A percentile compares a stretch with the other conserved stretches of the same genome.
phyloP scores from a whole-genome alignment of 768 basidiomycete species.

The Chalciporus sphaerocephalus region DNA sequence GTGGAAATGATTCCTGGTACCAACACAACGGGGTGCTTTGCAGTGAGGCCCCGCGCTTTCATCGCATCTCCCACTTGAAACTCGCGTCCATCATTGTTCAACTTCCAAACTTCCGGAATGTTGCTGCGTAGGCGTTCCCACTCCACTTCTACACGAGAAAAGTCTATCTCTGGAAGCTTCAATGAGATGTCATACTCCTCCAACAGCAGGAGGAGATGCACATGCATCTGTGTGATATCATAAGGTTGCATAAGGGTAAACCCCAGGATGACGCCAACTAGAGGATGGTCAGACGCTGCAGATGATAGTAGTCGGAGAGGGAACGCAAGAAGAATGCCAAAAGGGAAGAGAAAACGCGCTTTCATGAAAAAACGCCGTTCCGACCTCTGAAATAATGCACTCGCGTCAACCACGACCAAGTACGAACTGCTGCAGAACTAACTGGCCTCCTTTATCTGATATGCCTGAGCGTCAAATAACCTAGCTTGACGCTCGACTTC shows the following conservation, averaged over 20 bases:
- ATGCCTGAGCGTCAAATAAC: constrained; percentile 22
- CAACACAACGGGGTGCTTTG: constrained; percentile 77
- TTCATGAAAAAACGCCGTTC: constrained; percentile 22
- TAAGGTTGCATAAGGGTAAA: constrained; percentile 62
- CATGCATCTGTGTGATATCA: constrained; percentile 65
- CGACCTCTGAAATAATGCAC: constrained; percentile 9
- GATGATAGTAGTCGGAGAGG: neutral
- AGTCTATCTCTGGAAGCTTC: constrained; percentile 58
- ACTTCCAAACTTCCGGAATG: constrained; percentile 80
- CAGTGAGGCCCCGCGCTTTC: constrained; percentile 58
- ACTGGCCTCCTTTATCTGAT: constrained; percentile 23
- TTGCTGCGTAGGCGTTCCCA: constrained; percentile 63
- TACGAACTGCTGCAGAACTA: neutral
- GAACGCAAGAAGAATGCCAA: constrained; percentile 60
- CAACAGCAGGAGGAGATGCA: constrained; percentile 60
- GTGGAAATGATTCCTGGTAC: constrained; percentile 90
- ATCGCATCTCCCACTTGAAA: constrained; percentile 72
- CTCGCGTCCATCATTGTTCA: constrained; percentile 75
- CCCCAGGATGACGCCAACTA: constrained; percentile 65
- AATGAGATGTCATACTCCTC: constrained; percentile 68
- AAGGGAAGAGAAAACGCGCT: constrained; percentile 60
- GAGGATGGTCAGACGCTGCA: constrained; percentile 2
- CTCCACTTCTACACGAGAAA: constrained; percentile 65
- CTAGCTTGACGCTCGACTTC: constrained; percentile 24
- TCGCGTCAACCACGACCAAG: neutral